Conservation (phyloP, 1,284 basidiomycete genomes). For the Schizophyllum amplum region DNA sequence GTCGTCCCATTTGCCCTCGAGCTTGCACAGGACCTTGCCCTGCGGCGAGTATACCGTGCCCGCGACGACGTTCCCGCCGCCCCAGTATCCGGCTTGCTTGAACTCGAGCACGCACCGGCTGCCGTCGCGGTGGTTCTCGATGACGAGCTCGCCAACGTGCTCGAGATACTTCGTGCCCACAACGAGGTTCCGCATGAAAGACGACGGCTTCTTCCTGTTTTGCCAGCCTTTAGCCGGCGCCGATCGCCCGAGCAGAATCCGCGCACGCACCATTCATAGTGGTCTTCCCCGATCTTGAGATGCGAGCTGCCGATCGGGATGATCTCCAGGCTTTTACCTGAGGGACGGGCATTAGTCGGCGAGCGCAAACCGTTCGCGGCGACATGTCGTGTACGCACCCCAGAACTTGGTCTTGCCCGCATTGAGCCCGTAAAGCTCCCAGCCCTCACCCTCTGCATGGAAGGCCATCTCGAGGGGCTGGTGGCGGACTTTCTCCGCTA, state of each 20-base stretch:
- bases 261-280: conserved; percentile 55
- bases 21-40: conserved; percentile 44
- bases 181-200: conserved; percentile 85
- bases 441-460: conserved; percentile 71
- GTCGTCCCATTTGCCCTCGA: conserved; percentile 85
- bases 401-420: conserved; percentile 84
- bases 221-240: conserved; percentile 1
- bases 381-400: conserved; percentile 44
- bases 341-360: conserved; percentile 9
- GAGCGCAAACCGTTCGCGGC: conserved; percentile 6
- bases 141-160: conserved; percentile 67
- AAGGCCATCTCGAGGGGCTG: conserved; percentile 80
- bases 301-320: conserved; percentile 67
- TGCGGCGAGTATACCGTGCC: conserved; percentile 50
- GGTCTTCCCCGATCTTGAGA: conserved; percentile 55
- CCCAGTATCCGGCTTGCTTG: conserved; percentile 81
- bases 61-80: conserved; percentile 64
- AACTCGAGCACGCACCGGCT: conserved; percentile 67
- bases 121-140: conserved; percentile 52
- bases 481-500: conserved; percentile 86
- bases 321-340: conserved; percentile 80
- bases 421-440: conserved; percentile 67
- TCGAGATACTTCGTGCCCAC: conserved; percentile 88
- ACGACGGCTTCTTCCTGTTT: conserved; percentile 74
- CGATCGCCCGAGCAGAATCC: not conserved